phyloP scores from a whole-genome alignment of 2,329 filamentous ascomycete genomes.

The Trichoderma guizhouense region DNA sequence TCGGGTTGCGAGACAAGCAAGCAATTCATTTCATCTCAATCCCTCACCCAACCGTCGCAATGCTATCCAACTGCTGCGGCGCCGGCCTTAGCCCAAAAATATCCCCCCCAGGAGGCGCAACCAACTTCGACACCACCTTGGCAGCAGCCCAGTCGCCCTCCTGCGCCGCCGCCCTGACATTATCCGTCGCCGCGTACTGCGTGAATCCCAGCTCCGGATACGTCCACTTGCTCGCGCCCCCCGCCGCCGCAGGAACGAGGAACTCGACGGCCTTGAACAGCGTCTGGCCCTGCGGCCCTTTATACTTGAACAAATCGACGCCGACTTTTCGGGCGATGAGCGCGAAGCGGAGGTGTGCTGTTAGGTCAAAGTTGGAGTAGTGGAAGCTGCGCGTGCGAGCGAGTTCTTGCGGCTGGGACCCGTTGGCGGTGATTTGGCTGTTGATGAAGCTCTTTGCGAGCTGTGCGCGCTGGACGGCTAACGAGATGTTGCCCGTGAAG shows the following conservation, averaged over 20 bases:
- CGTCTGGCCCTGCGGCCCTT: conserved; percentile 24
- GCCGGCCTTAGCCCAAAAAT: conserved; percentile 27
- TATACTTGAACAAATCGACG: conserved; percentile 24
- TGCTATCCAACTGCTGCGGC: conserved; percentile 28
- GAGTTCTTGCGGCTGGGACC: conserved; percentile 27
- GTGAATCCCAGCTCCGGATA: conserved; percentile 25
- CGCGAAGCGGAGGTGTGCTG: conserved; percentile 21
- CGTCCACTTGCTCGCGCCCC: conserved; percentile 21
- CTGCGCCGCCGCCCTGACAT: conserved; percentile 25
- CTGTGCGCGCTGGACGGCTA: neutral
- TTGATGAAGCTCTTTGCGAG: conserved; percentile 20
- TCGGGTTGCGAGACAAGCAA: neutral
- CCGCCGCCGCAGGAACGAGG: conserved; percentile 25
- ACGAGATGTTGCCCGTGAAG: conserved; percentile 24
- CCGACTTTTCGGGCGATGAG: conserved; percentile 24
- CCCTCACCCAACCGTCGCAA: conserved; percentile 17
- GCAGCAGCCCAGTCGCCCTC: conserved; percentile 23
- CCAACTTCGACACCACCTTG: conserved; percentile 15
- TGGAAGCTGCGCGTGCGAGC: conserved; percentile 28
- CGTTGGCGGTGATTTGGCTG: conserved; percentile 24
- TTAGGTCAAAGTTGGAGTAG: conserved; percentile 29
- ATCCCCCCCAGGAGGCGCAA: conserved; percentile 25
- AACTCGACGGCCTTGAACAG: conserved; percentile 25
- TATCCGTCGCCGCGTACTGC: conserved; percentile 26
- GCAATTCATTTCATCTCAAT: neutral